A percentile compares a stretch with the other conserved stretches of the same genome.
Conservation (phyloP, 2,329 filamentous ascomycete genomes). For the Aspergillus sp. region DNA sequence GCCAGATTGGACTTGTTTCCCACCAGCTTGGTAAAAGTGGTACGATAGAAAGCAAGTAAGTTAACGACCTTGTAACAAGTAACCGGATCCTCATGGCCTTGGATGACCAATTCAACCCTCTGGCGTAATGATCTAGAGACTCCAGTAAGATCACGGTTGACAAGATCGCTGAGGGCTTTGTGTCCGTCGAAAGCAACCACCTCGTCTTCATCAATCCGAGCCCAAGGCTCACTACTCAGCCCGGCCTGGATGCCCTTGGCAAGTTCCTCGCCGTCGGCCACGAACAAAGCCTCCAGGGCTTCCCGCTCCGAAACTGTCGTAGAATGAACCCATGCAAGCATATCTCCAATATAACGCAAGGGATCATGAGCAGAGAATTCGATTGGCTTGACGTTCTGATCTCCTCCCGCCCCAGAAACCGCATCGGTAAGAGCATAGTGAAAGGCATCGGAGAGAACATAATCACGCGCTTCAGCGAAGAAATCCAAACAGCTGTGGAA, state of each 20-base stretch:
- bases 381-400: slow-evolving; percentile 74
- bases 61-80: slow-evolving; percentile 87
- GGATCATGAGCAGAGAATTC: slow-evolving; percentile 91
- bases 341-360: slow-evolving; percentile 87
- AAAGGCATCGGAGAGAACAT: slow-evolving; percentile 82
- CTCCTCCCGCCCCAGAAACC: slow-evolving; percentile 52
- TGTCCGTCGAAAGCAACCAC: slow-evolving; percentile 67
- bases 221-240: slow-evolving; percentile 79
- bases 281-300: slow-evolving; percentile 84
- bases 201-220: slow-evolving; percentile 56
- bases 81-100: slow-evolving; percentile 85
- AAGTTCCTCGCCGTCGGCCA: slow-evolving; percentile 85
- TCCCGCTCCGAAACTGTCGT: slow-evolving; percentile 91
- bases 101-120: slow-evolving; percentile 84
- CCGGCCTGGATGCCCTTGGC: slow-evolving; percentile 75
- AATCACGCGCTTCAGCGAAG: slow-evolving; percentile 85
- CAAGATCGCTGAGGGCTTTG: slow-evolving; percentile 76
- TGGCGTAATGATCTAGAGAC: slow-evolving; percentile 82
- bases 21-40: slow-evolving; percentile 77
- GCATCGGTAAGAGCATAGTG: slow-evolving; percentile 79
- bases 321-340: slow-evolving; percentile 96
- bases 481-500: slow-evolving; percentile 93
- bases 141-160: slow-evolving; percentile 78
- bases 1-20: slow-evolving; percentile 65
- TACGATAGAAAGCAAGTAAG: slow-evolving; percentile 80